Evolutionary conservation across 192 early-diverging fungal genomes (phyloP), one percentile per base, ranked within the genome.

Genomic region (Chytriomyces sp.): DNA sequence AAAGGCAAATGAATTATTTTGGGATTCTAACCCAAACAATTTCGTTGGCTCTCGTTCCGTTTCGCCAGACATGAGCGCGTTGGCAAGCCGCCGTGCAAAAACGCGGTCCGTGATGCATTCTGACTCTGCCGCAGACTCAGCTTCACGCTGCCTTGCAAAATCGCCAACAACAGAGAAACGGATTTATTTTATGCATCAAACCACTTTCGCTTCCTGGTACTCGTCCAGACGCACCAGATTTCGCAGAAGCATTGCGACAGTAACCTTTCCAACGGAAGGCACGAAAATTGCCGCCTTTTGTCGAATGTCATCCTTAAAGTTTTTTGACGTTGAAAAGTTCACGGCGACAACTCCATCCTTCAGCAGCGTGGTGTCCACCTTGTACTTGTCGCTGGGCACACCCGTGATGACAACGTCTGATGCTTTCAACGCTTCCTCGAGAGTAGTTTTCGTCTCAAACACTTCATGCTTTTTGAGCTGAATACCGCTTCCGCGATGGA

Each of bases 351-450:
- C 98, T 50, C 98, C 98, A n/a, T 96, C 95, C 84, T 97, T 97
- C 45, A 99, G 89, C 79, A 91, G 78, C n/a, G 75, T 46, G 24
- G 95, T 93, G 24, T 93, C 89, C 72, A 99, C 82, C 85, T 96
- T 96, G 88, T 96, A 99, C 6, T 86, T 86, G 9, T 92, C 85
- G 11, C 90, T 83, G 6, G 98, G 98, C 13, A 99, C 98, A 62
- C 98, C 98, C 3, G 97, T 97, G 79, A 99, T 98, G 16, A 99
- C 98, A 5, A 98, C 96, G 76, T 99, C 98, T 7, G 92, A 96
- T n/a, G 86, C 78, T 18, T 91, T 86, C 11, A 98, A 86, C 5
- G 93, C 92, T 47, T 98, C 92, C 67, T 93, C 93, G 5, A 92
- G 70, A 60, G 86, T 95, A 28, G 91, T 57, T 5, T 84, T 82